Evolutionary conservation across 2,329 filamentous ascomycete species (phyloP).

Genomic region (Sclerotinia subarctica): DNA sequence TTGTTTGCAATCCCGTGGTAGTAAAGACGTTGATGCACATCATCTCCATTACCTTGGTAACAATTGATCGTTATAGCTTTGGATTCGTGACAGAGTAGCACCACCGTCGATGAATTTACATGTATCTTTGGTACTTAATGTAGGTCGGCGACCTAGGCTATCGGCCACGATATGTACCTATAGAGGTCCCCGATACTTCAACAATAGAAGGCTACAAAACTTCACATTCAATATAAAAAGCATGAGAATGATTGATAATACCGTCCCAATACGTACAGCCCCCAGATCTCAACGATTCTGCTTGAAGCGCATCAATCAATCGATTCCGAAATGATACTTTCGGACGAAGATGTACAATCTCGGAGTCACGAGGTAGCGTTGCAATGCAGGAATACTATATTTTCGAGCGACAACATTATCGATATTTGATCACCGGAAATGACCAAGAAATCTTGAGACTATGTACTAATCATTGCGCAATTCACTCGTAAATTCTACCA

Average conservation of each 20-base stretch:
- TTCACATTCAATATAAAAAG: background rate
- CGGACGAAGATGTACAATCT: background rate
- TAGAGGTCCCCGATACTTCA: constrained; percentile 14
- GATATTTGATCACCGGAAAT: background rate
- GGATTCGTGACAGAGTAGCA: constrained; percentile 12
- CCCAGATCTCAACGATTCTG: background rate
- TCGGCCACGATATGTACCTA: constrained; percentile 11
- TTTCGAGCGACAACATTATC: background rate
- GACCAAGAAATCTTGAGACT: background rate
- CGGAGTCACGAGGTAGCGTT: background rate
- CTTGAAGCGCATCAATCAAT: background rate
- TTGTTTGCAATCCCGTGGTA: constrained; percentile 4
- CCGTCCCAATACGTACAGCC: background rate
- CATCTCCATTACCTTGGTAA: constrained; percentile 7
- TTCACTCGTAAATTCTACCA: constrained; percentile 11
- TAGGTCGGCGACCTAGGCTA: constrained; percentile 18
- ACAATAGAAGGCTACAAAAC: constrained; percentile 6
- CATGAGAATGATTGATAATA: background rate
- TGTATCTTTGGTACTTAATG: constrained; percentile 4
- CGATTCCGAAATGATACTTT: constrained; percentile 2
- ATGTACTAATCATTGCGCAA: background rate
- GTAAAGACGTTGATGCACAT: constrained; percentile 16
- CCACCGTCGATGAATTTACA: constrained; percentile 2
- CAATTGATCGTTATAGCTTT: background rate
- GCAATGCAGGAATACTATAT: constrained; percentile 9